Evolutionary conservation across 2,329 filamentous ascomycete species (phyloP).

Genomic region (Monilinia laxa): DNA sequence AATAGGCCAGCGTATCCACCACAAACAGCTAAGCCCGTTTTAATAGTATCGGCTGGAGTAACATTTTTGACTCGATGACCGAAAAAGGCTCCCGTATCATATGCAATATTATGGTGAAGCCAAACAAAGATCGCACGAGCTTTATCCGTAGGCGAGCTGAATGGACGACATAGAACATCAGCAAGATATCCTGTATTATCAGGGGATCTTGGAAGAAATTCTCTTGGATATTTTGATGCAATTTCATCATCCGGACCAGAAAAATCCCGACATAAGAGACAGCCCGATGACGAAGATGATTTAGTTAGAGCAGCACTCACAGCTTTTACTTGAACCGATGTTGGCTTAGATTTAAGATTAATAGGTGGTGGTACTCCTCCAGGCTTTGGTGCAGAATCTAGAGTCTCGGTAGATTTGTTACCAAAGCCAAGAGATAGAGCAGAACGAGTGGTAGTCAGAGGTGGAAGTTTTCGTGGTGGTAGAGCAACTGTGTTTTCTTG

Average conservation of each 20-base stretch:
- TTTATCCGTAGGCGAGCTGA: slow-evolving; percentile 83
- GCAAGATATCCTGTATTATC: slow-evolving; percentile 74
- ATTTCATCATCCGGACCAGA: slow-evolving; percentile 72
- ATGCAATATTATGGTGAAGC: slow-evolving; percentile 90
- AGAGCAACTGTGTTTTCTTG: slow-evolving; percentile 26
- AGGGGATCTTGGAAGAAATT: slow-evolving; percentile 61
- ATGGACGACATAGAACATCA: slow-evolving; percentile 72
- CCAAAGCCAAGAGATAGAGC: slow-evolving; percentile 35
- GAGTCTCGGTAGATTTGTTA: slow-evolving; percentile 31
- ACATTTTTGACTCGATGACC: slow-evolving; percentile 63
- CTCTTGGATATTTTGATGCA: slow-evolving; percentile 72
- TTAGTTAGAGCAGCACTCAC: slow-evolving; percentile 35
- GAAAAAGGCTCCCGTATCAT: slow-evolving; percentile 81
- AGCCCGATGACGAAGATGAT: slow-evolving; percentile 46
- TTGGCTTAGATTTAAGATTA: slow-evolving; percentile 37
- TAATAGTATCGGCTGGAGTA: slow-evolving; percentile 71
- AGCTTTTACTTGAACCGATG: slow-evolving; percentile 51
- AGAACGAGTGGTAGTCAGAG: slow-evolving; percentile 29
- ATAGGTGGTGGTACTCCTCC: slow-evolving; percentile 37
- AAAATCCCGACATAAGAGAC: slow-evolving; percentile 85
- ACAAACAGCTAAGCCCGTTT: slow-evolving; percentile 80
- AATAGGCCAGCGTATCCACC: slow-evolving; percentile 87
- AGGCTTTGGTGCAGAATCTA: slow-evolving; percentile 28
- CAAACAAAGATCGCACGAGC: slow-evolving; percentile 91
- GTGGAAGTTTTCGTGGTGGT: slow-evolving; percentile 32